Evolutionary conservation across 768 basidiomycete species (phyloP), one percentile per base, ranked within the genome.

Genomic region (Suillus lakei): DNA sequence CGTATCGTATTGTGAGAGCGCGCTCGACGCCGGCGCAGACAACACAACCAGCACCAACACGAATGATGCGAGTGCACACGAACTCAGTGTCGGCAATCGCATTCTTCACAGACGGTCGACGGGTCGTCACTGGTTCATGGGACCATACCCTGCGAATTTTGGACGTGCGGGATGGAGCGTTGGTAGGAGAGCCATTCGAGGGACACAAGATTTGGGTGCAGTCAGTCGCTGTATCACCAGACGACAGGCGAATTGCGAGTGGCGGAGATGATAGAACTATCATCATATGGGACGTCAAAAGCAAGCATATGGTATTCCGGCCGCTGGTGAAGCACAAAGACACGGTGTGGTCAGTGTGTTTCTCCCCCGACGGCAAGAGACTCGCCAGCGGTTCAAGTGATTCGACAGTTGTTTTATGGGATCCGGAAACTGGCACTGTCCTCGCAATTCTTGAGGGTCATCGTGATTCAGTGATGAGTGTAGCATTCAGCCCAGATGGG

Each of bases 361-460:
- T 74, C 62, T 77, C 77, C 34, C 0, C 76, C 75, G 56, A 61
- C 15, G 73, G 65, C 4, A 66, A 39, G 44, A 69, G 54, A 34
- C 71, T 77, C 48, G 74, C 69, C 15, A 77, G 75, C 12, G 76
- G 77, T n/a, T 74, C 75, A 3, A 61, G 70, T n/a, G 76, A 77
- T 38, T 63, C 62, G 41, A 68, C 71, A 4, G 71, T 78, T 46
- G 71, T 71, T 1, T 54, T 72, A 51, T 78, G 76, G 77, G 73
- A 77, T 34, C 1, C 34, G 8, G 8, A 34, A 8, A 34, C 34
- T 34, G 34, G 34, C 34, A 8, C 8, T 34, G 69, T 26, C 1
- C 16, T 74, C 0, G 30, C 67, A n/a, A 44, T 69, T 78, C 30
- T 21, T 67, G 34, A 34, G 34, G n/a, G n/a, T n/a, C 34, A 34